Percentiles rank a stretch among this genome's conserved stretches.
phyloP scores from a whole-genome alignment of 176 grass and related monocot species.

The Bonia amplexicaulis region DNA sequence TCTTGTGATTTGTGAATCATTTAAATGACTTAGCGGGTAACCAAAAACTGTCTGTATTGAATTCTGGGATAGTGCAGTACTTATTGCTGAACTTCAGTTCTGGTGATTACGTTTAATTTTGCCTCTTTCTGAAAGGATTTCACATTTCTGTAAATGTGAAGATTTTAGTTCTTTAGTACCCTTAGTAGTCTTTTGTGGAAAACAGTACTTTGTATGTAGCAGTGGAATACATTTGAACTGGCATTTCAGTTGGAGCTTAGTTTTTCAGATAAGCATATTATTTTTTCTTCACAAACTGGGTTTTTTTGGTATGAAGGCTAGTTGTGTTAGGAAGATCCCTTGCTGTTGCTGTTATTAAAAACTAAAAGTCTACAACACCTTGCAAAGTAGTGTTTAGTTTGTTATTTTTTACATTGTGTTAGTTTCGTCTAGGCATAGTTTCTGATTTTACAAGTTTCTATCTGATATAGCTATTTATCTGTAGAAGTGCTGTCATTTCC shows the following conservation, averaged over 20 bases:
- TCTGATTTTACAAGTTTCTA: background rate
- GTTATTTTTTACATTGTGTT: background rate
- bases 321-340: background rate
- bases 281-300: background rate
- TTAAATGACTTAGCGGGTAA: background rate
- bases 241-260: background rate
- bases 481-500: background rate
- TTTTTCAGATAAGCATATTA: background rate
- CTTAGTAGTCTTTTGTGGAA: background rate
- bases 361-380: background rate
- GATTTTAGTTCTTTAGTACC: background rate
- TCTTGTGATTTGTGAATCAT: background rate
- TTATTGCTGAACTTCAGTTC: background rate
- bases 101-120: background rate
- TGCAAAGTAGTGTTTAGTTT: background rate
- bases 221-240: background rate
- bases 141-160: background rate
- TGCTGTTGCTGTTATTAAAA: background rate
- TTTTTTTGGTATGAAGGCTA: background rate
- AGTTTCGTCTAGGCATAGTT: background rate
- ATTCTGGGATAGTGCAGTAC: background rate
- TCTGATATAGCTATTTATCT: background rate
- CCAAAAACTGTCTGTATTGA: background rate
- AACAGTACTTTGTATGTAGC: background rate
- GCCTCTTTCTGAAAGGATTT: background rate